Base-by-base conservation (phyloP, 1,284 basidiomycete genomes). In the Sporisorium reilianum region DNA sequence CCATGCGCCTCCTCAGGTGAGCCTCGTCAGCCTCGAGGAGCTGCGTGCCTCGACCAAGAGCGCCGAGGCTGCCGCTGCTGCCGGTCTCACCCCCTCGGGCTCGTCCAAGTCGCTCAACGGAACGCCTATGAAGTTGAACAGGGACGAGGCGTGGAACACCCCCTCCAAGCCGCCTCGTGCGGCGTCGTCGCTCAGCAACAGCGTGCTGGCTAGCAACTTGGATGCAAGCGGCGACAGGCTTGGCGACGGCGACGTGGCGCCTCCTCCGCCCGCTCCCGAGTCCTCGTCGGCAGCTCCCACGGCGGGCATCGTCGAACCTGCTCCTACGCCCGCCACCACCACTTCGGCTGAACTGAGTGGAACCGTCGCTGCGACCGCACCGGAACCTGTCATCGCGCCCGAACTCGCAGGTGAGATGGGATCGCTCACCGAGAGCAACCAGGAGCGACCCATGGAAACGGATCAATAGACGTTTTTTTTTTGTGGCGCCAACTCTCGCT, bases 21-120 rank as follows among this genome's bases (percentile, higher is more conserved):
- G 67, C 40, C 53, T 73, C 40, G 75, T 78, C 28, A 76, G 75
- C 16, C 60, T 80, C 12, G 79, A 77, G 28, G 80, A 81, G 56
- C 69, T 81, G 26, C 77, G 80, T 14, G 75, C 75, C 1, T 75
- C 74, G 10, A 75, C 77, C 45, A 78, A 78, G 60, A 75, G 64
- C 34, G 71, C 71, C 40, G 65, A 65, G 25, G 71, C 65, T 2
- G 64, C 70, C 1, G 69, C 69, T 0, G 64, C 64, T 26, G 69
- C 54, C 3, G 64, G 65, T 1, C 8, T 64, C 36, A 64, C 61
- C 1, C 44, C 59, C 6, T 65, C 62, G 18, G 51, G 45, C 20
- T 64, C 71, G 26, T 58, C 54, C 30, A 52, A 38, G 41, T 69
- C 63, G 46, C 61, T 65, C 48, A 73, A 73, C 51, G 70, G 65